Base-by-base conservation (phyloP, 805 yeast species). In the Candida takata region DNA sequence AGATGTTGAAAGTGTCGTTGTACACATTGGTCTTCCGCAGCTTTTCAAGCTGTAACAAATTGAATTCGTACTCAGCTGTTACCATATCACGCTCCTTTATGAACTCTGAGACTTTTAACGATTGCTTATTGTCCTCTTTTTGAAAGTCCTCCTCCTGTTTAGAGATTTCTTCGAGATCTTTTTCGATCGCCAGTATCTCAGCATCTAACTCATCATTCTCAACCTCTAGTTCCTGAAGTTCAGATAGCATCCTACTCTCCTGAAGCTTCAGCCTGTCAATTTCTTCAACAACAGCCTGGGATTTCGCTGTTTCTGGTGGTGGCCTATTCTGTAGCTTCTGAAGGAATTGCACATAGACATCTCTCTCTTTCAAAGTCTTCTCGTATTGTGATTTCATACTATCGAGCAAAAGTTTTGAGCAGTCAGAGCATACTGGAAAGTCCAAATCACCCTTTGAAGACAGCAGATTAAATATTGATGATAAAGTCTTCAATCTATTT, bases 361-460 rank as follows among this genome's bases (percentile, higher is more conserved):
- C 95, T 44, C 90, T 77, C 49, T 90, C 96, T 42, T 69, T 70
- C 14, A 81, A 73, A 5, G 79, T 72, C 37, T 76, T 83, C 41
- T 83, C 90, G 54, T 83, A 83, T 46, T 79, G 79, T 10, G 63
- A 55, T 49, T 78, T 80, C 55, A 86, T 67, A 38, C 78, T 79
- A 8, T 73, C 77, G 9, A 82, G 64, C 18, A 90, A 58, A 15
- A 69, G 55, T 29, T 70, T 74, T 6, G 92, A 82, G 57, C 98
- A 92, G 29, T 88, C 97, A 17, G 69, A 69, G 49, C 97, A 90
- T 12, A 92, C 75, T 0, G 98, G 98, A 51, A 77, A 78, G 44
- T 85, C 94, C 12, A 90, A 69, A 41, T 80, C 86, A 34, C 80
- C 79, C 42, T 82, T 79, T 5, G 72, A 65, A 0, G 92, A 79